Evolutionary conservation across 768 basidiomycete species (phyloP).

Genomic region (Mycena crocata): DNA sequence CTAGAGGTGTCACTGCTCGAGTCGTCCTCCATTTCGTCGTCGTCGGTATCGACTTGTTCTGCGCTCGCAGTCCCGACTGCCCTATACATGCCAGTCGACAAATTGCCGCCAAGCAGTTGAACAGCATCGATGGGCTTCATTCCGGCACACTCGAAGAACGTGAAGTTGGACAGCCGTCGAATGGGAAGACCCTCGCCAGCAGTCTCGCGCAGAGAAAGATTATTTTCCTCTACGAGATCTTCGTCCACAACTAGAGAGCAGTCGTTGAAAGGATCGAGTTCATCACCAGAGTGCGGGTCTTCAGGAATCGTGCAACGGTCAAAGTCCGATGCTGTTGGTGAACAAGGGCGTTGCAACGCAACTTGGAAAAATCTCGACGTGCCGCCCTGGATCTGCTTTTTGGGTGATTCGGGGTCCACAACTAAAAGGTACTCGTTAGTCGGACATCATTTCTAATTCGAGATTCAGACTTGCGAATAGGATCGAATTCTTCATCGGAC

Average conservation of each 20-base stretch:
- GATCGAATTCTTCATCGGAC: too few relatives aligned
- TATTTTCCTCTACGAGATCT: constrained; percentile 50
- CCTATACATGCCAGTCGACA: constrained; percentile 39
- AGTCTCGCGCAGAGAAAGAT: constrained; percentile 38
- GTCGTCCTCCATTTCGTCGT: constrained; percentile 17
- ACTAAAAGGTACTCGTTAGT: too few relatives aligned
- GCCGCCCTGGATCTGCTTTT: constrained; percentile 2
- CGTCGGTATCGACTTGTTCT: constrained; percentile 33
- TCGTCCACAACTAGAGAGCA: too few relatives aligned
- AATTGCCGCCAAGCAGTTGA: constrained; percentile 50
- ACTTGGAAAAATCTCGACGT: constrained; percentile 18
- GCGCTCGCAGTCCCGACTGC: constrained; percentile 56
- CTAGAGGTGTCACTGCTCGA: constrained; percentile 20
- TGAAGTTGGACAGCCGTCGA: constrained; percentile 65
- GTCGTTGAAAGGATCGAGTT: too few relatives aligned
- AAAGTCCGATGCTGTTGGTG: constrained; percentile 17
- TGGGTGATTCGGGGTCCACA: too few relatives aligned
- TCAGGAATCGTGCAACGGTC: too few relatives aligned
- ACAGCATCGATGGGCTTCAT: constrained; percentile 54
- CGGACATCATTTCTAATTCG: too few relatives aligned
- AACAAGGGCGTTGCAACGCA: not conserved
- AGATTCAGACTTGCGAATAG: too few relatives aligned
- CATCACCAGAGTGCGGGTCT: too few relatives aligned
- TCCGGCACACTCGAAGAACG: constrained; percentile 57
- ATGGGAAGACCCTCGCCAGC: constrained; percentile 61